A percentile compares a stretch with the other conserved stretches of the same genome.
phyloP scores from a whole-genome alignment of 164 flowering plant genomes.

The Chloranthus sessilifolius region DNA sequence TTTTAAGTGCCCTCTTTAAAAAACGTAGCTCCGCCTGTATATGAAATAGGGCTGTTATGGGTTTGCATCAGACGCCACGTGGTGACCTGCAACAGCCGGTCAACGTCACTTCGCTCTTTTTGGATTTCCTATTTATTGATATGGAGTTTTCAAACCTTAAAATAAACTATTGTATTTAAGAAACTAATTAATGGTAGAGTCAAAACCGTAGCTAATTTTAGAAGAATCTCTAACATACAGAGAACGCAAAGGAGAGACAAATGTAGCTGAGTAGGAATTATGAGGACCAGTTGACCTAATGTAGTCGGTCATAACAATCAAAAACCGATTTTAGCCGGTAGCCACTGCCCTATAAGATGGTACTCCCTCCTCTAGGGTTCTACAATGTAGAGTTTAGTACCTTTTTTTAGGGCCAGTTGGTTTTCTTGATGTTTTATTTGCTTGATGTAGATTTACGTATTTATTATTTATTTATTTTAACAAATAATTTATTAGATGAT shows the following conservation, averaged over 20 bases:
- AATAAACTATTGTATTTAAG: background rate
- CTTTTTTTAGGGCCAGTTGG: no score
- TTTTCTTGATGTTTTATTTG: no score
- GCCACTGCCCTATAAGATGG: constrained; percentile 7
- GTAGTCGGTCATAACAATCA: constrained; percentile 14
- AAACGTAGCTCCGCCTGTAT: no score
- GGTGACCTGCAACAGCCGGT: constrained; percentile 9
- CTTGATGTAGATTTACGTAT: no score
- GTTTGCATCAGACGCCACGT: no score
- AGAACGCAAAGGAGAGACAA: constrained; percentile 2
- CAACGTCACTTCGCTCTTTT: constrained; percentile 7
- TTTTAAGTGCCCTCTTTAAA: no score
- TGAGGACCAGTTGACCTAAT: constrained; percentile 15
- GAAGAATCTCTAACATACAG: constrained; percentile 12
- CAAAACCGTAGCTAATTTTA: constrained; percentile 2
- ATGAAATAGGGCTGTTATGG: no score
- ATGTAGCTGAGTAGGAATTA: background rate
- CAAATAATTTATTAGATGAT: no score
- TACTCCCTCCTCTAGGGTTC: no score
- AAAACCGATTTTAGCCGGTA: constrained; percentile 14
- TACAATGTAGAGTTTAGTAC: no score
- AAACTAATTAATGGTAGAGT: constrained; percentile 8
- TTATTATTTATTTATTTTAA: no score
- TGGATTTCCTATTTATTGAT: constrained; percentile 1
- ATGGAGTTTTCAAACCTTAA: no score